phyloP scores from a whole-genome alignment of 306 rosid species.

The Echinosophora koreensis region DNA sequence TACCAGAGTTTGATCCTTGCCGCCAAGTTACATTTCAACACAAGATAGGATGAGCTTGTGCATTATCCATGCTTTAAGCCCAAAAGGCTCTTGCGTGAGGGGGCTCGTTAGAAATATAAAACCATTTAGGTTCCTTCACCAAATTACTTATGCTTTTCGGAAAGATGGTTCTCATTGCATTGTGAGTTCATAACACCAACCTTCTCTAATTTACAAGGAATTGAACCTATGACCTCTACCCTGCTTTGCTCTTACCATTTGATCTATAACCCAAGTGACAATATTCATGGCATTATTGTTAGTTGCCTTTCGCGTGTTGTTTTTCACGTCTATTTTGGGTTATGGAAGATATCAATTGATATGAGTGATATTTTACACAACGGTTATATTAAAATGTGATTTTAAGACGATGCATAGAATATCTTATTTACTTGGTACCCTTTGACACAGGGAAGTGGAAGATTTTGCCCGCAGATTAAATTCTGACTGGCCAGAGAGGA shows the following conservation, averaged over 20 bases:
- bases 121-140: no score
- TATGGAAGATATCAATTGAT: not conserved
- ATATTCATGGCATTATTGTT: not conserved
- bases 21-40: no score
- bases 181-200: no score
- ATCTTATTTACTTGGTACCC: constrained; percentile 22
- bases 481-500: constrained; percentile 95
- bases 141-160: no score
- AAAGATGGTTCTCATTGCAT: no score
- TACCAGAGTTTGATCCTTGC: no score
- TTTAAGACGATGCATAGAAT: constrained; percentile 12
- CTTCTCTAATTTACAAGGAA: not conserved
- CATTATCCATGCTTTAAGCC: no score
- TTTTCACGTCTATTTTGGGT: no score
- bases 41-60: no score
- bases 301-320: no score
- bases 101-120: no score
- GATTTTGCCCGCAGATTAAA: constrained; percentile 95
- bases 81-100: no score
- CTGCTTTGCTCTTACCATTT: not conserved
- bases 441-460: constrained; percentile 87
- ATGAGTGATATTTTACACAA: constrained; percentile 10
- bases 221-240: constrained; percentile 30
- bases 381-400: constrained; percentile 2
- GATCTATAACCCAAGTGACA: constrained; percentile 32